Evolutionary conservation across 1,284 basidiomycete species (phyloP).

Genomic region (Ustilago nuda): DNA sequence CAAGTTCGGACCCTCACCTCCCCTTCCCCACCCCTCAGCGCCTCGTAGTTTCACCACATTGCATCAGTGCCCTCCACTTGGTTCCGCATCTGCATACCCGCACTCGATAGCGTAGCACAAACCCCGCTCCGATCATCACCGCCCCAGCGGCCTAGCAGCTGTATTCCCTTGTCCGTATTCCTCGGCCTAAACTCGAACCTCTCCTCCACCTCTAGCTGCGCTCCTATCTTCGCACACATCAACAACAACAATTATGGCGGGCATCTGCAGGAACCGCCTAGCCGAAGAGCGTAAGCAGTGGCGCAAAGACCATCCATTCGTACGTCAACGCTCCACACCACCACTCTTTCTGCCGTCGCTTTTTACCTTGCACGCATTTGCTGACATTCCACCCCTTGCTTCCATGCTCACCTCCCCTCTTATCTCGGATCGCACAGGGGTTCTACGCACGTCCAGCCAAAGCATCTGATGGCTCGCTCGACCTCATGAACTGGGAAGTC

Average conservation of each 20-base stretch:
- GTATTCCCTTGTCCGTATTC: background rate
- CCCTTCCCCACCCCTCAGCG: background rate
- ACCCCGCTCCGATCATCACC: background rate
- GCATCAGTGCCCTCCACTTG: background rate
- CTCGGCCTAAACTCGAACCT: background rate
- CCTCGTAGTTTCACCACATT: background rate
- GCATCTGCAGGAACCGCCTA: constrained; percentile 72
- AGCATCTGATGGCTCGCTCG: constrained; percentile 89
- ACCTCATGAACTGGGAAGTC: constrained; percentile 98
- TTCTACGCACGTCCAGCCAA: constrained; percentile 95
- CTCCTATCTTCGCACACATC: background rate
- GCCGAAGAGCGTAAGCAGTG: constrained; percentile 98
- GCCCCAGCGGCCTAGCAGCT: background rate
- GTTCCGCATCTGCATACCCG: background rate
- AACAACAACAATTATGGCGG: constrained; percentile 40
- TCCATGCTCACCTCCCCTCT: background rate
- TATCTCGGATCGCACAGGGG: constrained; percentile 75
- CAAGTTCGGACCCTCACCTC: background rate
- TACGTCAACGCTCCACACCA: constrained; percentile 72
- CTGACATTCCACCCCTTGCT: constrained; percentile 3
- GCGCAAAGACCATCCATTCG: constrained; percentile 98
- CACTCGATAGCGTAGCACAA: background rate
- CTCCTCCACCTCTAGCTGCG: too few relatives aligned
- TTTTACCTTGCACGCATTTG: background rate
- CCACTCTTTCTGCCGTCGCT: background rate